Conservation (phyloP, 2,329 filamentous ascomycete genomes). For the Ophiocordyceps camponoti-leonardi region DNA sequence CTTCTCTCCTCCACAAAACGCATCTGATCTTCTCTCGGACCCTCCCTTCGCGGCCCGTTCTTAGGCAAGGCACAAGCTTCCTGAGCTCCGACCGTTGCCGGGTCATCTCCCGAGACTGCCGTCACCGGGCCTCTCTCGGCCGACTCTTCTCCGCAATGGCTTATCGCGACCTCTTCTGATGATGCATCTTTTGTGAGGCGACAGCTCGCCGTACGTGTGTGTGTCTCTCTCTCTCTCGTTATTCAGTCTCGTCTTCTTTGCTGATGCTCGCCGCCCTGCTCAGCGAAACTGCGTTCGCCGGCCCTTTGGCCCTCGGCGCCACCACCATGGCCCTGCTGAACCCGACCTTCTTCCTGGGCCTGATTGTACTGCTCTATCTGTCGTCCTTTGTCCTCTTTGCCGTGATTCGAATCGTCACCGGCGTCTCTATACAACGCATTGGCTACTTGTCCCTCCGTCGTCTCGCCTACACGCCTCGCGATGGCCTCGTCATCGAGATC, state of each 20-base stretch:
- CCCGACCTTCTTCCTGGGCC: conserved; percentile 72
- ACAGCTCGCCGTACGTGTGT: neutral
- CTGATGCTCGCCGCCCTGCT: neutral
- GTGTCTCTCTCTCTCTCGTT: neutral
- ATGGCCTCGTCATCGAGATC: conserved; percentile 81
- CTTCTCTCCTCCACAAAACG: neutral
- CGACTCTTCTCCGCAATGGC: neutral
- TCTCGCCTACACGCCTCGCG: conserved; percentile 74
- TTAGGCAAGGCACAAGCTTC: neutral
- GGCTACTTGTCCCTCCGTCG: conserved; percentile 85
- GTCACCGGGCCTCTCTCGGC: neutral
- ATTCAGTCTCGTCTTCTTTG: neutral
- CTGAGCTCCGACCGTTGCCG: neutral
- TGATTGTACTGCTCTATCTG: conserved; percentile 74
- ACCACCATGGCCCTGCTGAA: conserved; percentile 45
- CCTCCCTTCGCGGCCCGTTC: neutral
- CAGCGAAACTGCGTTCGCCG: conserved; percentile 1
- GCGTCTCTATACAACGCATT: conserved; percentile 87
- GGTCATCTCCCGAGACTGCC: neutral
- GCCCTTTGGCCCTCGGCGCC: neutral
- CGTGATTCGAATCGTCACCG: conserved; percentile 78
- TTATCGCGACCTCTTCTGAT: neutral
- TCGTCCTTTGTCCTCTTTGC: conserved; percentile 88
- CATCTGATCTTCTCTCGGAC: neutral
- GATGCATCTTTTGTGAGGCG: neutral